Evolutionary conservation across 495 filamentous ascomycete species (phyloP).

Genomic region (Xylaria bambusicola): DNA sequence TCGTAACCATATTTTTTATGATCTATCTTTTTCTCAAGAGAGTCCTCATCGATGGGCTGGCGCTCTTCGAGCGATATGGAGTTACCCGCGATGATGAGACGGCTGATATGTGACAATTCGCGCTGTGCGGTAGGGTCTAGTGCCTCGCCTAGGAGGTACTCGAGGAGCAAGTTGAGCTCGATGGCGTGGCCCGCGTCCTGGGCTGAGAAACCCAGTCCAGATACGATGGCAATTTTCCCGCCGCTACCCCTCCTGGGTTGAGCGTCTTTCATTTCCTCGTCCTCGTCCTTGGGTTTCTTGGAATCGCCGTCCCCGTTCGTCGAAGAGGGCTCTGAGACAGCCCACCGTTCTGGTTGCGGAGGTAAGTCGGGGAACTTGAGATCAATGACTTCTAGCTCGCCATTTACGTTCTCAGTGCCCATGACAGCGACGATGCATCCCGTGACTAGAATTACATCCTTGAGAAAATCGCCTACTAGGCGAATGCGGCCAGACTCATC

Average conservation of each 20-base stretch:
- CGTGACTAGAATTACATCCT: slow-evolving; percentile 73
- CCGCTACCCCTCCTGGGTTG: slow-evolving; percentile 31
- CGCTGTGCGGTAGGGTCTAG: slow-evolving; percentile 57
- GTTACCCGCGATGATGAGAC: slow-evolving; percentile 89
- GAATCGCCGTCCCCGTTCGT: slow-evolving; percentile 23
- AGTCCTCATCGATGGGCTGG: slow-evolving; percentile 32
- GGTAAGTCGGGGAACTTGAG: slow-evolving; percentile 83
- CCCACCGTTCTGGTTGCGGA: slow-evolving; percentile 78
- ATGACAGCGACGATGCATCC: slow-evolving; percentile 89
- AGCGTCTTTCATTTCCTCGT: slow-evolving; percentile 47
- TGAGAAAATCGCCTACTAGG: slow-evolving; percentile 68
- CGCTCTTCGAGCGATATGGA: slow-evolving; percentile 61
- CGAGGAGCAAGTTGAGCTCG: slow-evolving; percentile 73
- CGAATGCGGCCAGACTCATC: slow-evolving; percentile 94
- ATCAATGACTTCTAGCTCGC: slow-evolving; percentile 91
- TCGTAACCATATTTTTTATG: slow-evolving; percentile 95
- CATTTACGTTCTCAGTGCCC: slow-evolving; percentile 88
- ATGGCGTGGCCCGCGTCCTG: slow-evolving; percentile 67
- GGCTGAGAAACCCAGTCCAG: slow-evolving; percentile 81
- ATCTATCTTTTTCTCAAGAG: slow-evolving; percentile 35
- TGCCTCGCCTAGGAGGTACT: slow-evolving; percentile 86
- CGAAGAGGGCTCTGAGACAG: slow-evolving; percentile 41
- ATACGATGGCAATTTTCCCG: slow-evolving; percentile 83
- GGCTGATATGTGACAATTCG: slow-evolving; percentile 68
- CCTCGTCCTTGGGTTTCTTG: slow-evolving; percentile 38